Base-by-base conservation (phyloP, 768 basidiomycete genomes). In the Sutorius australiensis region DNA sequence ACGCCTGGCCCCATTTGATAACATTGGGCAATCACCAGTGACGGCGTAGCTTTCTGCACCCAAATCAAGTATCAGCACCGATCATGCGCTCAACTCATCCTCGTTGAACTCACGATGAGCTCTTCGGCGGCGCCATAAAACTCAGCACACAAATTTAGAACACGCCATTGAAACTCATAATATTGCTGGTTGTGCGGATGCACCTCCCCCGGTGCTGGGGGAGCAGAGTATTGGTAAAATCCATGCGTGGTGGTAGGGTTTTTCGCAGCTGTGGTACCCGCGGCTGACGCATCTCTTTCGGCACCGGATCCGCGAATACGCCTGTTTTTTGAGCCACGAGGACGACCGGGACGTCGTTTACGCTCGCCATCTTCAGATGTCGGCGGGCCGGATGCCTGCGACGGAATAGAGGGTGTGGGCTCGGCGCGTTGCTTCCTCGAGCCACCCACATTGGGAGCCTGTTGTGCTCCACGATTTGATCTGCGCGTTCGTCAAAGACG, bases 61-160 rank as follows among this genome's bases (percentile, higher is more conserved):
- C 53, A 50, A 41, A 54, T 6, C 11, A 40, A 8, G 21, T 4
- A 40, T 58, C 27, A 65, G 61, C 38, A 45, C 24, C 50, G 27
- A 56, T 46, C 38, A 31, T 9, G 28, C 34, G 33, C 50, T 9
- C 41, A 33, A 48, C 58, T 46, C 53, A 51, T 54, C 41, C 49
- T 34, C 52, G 45, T 37, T 28, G 33, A 56, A 80, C 86, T 68
- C 68, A 91, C 89, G 53, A 92, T 78, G 42, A 92, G 79, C 68
- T 92, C 89, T 68, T 90, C 89, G 16, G 89, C 89, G 6, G 89
- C 89, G 27, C 82, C 84, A 70, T 92, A 92, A 66, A 92, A 92
- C 65, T 92, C 89, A 1, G 87, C 83, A 67, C 89, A 92, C 37
- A 92, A 73, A 62, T 89, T 89, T 52, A 91, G 67, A 37, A 89